phyloP scores from a whole-genome alignment of 352 stramenopile genomes.

The Phytophthora nicotianae region DNA sequence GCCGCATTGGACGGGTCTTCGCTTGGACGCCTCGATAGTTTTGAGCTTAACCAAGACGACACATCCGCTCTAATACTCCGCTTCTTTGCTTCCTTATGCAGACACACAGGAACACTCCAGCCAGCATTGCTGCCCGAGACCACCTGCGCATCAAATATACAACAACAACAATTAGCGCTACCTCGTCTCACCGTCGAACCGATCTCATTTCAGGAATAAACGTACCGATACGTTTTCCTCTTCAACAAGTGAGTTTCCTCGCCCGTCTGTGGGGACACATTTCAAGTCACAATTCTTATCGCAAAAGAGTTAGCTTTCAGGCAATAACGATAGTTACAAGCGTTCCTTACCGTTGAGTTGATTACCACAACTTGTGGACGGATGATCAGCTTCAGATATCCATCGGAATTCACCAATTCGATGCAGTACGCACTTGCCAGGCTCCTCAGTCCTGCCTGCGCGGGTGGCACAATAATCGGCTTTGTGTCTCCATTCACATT shows the following conservation, averaged over 20 bases:
- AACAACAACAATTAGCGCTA: background rate
- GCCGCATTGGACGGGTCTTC: constrained; percentile 31
- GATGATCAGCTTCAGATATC: constrained; percentile 44
- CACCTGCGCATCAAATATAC: constrained; percentile 29
- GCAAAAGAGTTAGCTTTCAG: constrained; percentile 13
- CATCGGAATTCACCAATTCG: constrained; percentile 39
- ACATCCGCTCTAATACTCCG: constrained; percentile 54
- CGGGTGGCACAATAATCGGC: constrained; percentile 28
- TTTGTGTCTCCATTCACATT: constrained; percentile 44
- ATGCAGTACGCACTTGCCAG: constrained; percentile 41
- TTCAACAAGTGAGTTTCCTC: constrained; percentile 19
- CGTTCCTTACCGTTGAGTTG: constrained; percentile 56
- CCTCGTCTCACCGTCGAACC: background rate
- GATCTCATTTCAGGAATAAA: background rate
- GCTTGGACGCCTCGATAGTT: constrained; percentile 44
- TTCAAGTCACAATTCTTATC: constrained; percentile 31
- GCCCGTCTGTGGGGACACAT: constrained; percentile 33
- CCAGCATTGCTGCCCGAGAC: constrained; percentile 33
- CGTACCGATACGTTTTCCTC: constrained; percentile 26
- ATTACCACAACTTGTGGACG: constrained; percentile 58
- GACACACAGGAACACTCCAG: constrained; percentile 54
- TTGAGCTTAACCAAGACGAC: constrained; percentile 61
- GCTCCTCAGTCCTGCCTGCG: constrained; percentile 10
- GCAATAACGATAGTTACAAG: background rate
- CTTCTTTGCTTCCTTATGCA: constrained; percentile 52